Percentiles rank a stretch among this genome's conserved stretches.
These are phyloP conservation scores for Acephala macrosclerotiorum DNA, from an alignment of 2,329 filamentous ascomycete species.

Conservation along the genomic window DNA sequence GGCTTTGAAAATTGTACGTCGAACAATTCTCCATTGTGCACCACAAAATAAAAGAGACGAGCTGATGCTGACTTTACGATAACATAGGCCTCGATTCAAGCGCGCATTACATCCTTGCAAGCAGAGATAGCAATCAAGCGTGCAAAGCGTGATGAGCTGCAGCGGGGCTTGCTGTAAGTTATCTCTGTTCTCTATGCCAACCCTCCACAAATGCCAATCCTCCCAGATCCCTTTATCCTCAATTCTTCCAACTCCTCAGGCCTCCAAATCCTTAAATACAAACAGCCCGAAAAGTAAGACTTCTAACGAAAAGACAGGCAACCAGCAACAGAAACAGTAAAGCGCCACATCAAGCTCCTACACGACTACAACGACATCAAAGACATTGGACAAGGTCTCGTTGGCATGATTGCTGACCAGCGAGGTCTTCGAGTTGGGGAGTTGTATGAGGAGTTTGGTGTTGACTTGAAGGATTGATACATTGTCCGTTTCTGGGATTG, in stretches of 20 bases:
- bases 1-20: constrained; percentile 42
- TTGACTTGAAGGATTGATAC: constrained; percentile 41
- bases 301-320: constrained; percentile 22
- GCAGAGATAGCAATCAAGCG: constrained; percentile 40
- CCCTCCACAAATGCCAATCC: background rate
- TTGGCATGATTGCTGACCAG: constrained; percentile 72
- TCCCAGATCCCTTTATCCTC: background rate
- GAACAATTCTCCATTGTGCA: background rate
- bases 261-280: background rate
- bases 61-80: constrained; percentile 4
- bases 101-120: constrained; percentile 54
- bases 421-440: constrained; percentile 55
- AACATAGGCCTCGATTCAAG: constrained; percentile 45
- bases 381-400: constrained; percentile 70
- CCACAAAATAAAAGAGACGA: background rate
- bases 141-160: constrained; percentile 47
- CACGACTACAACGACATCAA: constrained; percentile 77
- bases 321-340: constrained; percentile 57
- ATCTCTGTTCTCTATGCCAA: background rate
- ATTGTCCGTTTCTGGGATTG: background rate
- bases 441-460: constrained; percentile 46
- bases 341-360: constrained; percentile 68
- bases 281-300: background rate
- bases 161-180: constrained; percentile 43
- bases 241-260: background rate